phyloP scores from a whole-genome alignment of 1,284 basidiomycete species.

The Irpex rosettiformis region DNA sequence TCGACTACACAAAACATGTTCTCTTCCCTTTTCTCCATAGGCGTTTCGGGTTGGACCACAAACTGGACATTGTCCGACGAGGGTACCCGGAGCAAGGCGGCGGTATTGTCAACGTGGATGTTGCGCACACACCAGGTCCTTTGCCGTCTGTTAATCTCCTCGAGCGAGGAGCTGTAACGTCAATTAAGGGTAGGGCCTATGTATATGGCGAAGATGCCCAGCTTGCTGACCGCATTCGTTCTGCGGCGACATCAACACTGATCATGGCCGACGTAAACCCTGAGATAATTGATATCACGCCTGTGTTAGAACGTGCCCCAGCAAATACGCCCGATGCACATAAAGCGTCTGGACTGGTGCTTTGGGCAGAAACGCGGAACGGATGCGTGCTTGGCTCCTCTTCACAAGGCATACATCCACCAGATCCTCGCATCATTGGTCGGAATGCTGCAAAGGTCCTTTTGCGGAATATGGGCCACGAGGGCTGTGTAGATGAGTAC shows the following conservation, averaged over 20 bases:
- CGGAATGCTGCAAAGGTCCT: slow-evolving; percentile 56
- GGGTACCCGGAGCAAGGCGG: slow-evolving; percentile 73
- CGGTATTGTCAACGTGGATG: slow-evolving; percentile 47
- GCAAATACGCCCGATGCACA: slow-evolving; percentile 42
- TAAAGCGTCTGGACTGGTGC: slow-evolving; percentile 62
- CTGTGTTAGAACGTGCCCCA: slow-evolving; percentile 37
- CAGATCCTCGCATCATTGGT: slow-evolving; percentile 37
- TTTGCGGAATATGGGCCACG: slow-evolving; percentile 48
- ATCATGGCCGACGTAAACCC: slow-evolving; percentile 22
- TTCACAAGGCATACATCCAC: slow-evolving; percentile 47
- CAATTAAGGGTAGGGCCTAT: slow-evolving; percentile 55
- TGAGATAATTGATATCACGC: slow-evolving; percentile 36
- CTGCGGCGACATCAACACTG: slow-evolving; percentile 45
- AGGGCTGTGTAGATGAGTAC: slow-evolving; percentile 67
- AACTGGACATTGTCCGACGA: slow-evolving; percentile 45
- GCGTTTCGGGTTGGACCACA: slow-evolving; percentile 48
- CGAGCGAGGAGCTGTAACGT: slow-evolving; percentile 47
- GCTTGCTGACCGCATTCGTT: slow-evolving; percentile 51
- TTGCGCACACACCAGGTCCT: slow-evolving; percentile 37
- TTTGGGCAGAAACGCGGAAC: slow-evolving; percentile 66
- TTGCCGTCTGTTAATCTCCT: slow-evolving; percentile 47
- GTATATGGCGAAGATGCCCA: slow-evolving; percentile 54
- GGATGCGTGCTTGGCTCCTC: slow-evolving; percentile 66
- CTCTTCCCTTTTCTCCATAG: slow-evolving; percentile 60
- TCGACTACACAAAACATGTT: slow-evolving; percentile 62